Conservation (phyloP, 148 eudicot species). For the Limonium bicolor region DNA sequence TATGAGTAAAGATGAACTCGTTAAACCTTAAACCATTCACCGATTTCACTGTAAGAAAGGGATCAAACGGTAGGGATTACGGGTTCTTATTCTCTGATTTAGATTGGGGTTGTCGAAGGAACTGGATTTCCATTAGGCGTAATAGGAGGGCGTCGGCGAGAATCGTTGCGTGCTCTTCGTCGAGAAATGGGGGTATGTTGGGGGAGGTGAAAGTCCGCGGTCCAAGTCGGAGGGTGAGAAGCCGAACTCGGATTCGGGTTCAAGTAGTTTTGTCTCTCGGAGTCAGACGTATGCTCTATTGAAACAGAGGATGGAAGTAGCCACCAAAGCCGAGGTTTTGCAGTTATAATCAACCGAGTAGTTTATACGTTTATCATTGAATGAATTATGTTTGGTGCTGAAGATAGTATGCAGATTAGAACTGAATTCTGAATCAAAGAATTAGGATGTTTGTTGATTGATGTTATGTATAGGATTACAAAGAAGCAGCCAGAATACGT, state of each 20-base stretch:
- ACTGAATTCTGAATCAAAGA: too few relatives aligned
- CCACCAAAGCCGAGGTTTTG: conserved; percentile 85
- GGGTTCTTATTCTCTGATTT: too few relatives aligned
- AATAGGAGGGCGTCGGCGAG: too few relatives aligned
- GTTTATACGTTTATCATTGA: not conserved
- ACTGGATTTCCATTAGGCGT: too few relatives aligned
- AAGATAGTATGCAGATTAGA: too few relatives aligned
- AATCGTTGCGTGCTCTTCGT: conserved; percentile 47
- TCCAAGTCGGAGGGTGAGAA: conserved; percentile 13
- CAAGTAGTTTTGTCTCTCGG: conserved; percentile 30
- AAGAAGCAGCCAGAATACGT: conserved; percentile 92
- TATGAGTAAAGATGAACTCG: too few relatives aligned
- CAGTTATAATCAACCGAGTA: not conserved
- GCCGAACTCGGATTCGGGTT: conserved; percentile 9
- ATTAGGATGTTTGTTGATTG: not conserved
- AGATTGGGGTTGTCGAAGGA: too few relatives aligned
- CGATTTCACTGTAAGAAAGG: too few relatives aligned
- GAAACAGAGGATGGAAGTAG: conserved; percentile 92
- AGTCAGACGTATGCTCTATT: conserved; percentile 72
- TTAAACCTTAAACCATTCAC: too few relatives aligned
- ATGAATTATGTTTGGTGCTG: too few relatives aligned
- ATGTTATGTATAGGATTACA: conserved; percentile 41
- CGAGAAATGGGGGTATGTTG: conserved; percentile 14
- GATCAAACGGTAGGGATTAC: too few relatives aligned
- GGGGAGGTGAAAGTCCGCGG: conserved; percentile 30